Base-by-base conservation (phyloP, 2,329 filamentous ascomycete species). In the Ampelomyces quisqualis region DNA sequence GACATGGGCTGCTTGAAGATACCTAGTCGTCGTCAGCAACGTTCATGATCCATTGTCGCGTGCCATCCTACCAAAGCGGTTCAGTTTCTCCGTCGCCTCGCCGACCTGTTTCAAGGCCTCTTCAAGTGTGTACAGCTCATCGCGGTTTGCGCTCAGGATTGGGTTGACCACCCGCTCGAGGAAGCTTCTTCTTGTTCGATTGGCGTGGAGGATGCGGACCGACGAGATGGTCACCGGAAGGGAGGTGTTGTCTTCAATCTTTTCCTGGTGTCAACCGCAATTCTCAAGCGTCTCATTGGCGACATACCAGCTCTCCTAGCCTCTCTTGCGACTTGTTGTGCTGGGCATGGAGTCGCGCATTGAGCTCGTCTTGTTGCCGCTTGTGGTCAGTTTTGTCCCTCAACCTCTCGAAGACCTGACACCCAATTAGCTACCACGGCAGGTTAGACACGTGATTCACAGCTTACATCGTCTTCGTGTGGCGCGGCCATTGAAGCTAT, bases 181-280 rank as follows among this genome's bases (percentile, higher is more conserved):
- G 68, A 98, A 96, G 49, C 79, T 77, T 57, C 80, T 80, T 50
- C 93, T 82, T n/a, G 91, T 95, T 64, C 93, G 84, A 46, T 79
- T 78, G 30, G 88, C 89, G 63, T 90, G 87, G 47, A 94, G 81
- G 46, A 98, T 77, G 57, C 86, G 82, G 63, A 98, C 80, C 30
- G 88, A 87, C 57, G 88, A 88, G 65, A 98, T 85, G 10, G 89
- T 88, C 58, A 93, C 88, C 27, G 93, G 91, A 43, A 93, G 81
- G 29, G 88, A 88, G 53, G 86, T 85, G 68, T 97, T 95, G 70
- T 86, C 80, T 53, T 82, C 79, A 60, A 94, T 79, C 86, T 90
- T 46, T 44, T 15, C 29, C 20, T 10, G 15, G 27, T 10, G 19
- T 57, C 22, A 57, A 47, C 13, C 20, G 20, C 11, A 18, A 19